Conservation (phyloP, 164 flowering plant genomes). For the Tetracentron sinense region DNA sequence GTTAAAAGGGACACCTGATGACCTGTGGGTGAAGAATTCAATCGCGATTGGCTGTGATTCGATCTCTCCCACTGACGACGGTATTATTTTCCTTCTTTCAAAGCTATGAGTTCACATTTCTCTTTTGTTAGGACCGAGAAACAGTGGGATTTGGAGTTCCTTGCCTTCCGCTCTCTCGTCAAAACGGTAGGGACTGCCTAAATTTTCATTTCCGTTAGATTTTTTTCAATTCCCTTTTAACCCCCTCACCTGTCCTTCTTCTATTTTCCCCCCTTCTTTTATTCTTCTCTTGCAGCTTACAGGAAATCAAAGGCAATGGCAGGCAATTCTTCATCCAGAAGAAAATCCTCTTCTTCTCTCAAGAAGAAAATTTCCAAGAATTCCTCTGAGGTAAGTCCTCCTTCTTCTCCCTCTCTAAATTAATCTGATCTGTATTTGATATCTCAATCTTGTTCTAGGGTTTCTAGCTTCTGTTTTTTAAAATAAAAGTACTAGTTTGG, state of each 20-base stretch:
- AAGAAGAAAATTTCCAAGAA: slow-evolving; percentile 41
- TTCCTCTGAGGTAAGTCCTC: slow-evolving; percentile 34
- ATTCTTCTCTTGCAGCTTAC: slow-evolving; percentile 18
- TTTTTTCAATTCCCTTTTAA: too few relatives aligned
- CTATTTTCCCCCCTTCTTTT: slow-evolving; percentile 1
- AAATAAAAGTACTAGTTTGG: background rate
- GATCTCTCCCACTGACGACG: too few relatives aligned
- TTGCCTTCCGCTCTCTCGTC: too few relatives aligned
- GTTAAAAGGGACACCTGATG: too few relatives aligned
- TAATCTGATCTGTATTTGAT: background rate
- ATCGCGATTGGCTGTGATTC: too few relatives aligned
- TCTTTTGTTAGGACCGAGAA: too few relatives aligned
- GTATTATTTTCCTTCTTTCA: too few relatives aligned
- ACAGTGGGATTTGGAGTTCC: too few relatives aligned
- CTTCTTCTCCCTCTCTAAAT: background rate
- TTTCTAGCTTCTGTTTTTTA: background rate
- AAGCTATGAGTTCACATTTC: too few relatives aligned
- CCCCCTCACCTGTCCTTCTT: background rate
- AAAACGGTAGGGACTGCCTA: too few relatives aligned
- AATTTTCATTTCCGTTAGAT: too few relatives aligned
- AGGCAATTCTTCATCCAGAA: slow-evolving; percentile 29
- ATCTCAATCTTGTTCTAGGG: slow-evolving; percentile 3
- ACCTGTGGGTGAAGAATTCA: too few relatives aligned
- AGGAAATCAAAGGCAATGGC: slow-evolving; percentile 14
- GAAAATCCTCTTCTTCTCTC: slow-evolving; percentile 38